A percentile compares a stretch with the other conserved stretches of the same genome.
Conservation (phyloP, 2,329 filamentous ascomycete species). For the Rhinocladiella similis region DNA sequence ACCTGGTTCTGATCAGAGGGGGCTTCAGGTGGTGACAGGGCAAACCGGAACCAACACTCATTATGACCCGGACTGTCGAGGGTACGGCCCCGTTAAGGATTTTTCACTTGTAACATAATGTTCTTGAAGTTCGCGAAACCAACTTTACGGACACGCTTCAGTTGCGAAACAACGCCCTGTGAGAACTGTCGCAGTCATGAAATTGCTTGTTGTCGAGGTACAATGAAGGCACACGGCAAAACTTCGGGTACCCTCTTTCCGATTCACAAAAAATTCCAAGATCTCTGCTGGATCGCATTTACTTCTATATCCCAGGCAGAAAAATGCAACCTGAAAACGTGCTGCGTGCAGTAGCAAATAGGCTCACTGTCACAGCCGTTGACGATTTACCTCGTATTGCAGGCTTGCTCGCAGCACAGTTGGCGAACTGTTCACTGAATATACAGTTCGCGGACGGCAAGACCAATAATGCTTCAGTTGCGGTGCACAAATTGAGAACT, state of each 20-base stretch:
- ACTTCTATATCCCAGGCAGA: background rate
- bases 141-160: slow-evolving; percentile 6
- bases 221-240: background rate
- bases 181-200: background rate
- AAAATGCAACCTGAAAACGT: slow-evolving; percentile 23
- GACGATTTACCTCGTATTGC: slow-evolving; percentile 72
- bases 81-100: background rate
- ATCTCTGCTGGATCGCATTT: background rate
- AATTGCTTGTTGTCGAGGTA: background rate
- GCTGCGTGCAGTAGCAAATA: slow-evolving; percentile 46
- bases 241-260: background rate
- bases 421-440: slow-evolving; percentile 57
- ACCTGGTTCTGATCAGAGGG: slow-evolving; percentile 34
- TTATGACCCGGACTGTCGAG: slow-evolving; percentile 17
- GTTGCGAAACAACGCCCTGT: background rate
- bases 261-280: background rate
- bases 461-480: slow-evolving; percentile 62
- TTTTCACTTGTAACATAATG: background rate
- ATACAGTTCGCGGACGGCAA: slow-evolving; percentile 60
- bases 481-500: slow-evolving; percentile 79
- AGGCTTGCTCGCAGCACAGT: slow-evolving; percentile 62
- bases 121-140: slow-evolving; percentile 2
- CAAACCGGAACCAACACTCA: slow-evolving; percentile 27
- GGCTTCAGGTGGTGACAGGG: background rate
- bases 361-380: slow-evolving; percentile 68